A percentile compares a stretch with the other conserved stretches of the same genome.
These are phyloP conservation scores for Coffea canephora DNA, from an alignment of 257 asterid genomes.

Conservation along the genomic window DNA sequence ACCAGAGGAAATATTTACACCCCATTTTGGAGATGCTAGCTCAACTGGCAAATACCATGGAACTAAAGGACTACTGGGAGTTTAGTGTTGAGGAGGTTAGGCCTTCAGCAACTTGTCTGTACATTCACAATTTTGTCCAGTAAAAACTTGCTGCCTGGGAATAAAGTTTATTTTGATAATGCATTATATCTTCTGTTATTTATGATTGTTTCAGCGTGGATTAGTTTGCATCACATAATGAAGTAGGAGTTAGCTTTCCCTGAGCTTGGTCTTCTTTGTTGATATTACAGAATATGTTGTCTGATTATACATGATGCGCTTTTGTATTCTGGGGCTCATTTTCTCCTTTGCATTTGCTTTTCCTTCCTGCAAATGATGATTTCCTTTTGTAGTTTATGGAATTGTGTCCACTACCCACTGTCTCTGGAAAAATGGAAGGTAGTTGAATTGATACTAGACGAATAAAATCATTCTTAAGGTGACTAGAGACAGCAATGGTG, in stretches of 20 bases:
- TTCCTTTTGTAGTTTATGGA: not conserved
- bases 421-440: not conserved
- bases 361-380: not conserved
- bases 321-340: not conserved
- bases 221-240: not conserved
- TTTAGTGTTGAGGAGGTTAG: constrained; percentile 77
- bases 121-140: not conserved
- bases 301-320: not conserved
- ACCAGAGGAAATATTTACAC: constrained; percentile 41
- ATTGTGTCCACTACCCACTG: not conserved
- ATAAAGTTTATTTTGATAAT: not conserved
- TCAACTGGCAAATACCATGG: constrained; percentile 62
- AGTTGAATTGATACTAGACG: not conserved
- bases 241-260: not conserved
- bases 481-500: not conserved
- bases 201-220: not conserved
- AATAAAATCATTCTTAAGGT: too few species aligned
- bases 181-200: not conserved
- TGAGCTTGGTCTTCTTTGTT: not conserved
- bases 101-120: constrained; percentile 8
- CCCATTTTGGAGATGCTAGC: constrained; percentile 57
- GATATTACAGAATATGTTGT: not conserved
- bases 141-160: constrained; percentile 5
- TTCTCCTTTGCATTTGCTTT: not conserved
- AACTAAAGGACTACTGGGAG: constrained; percentile 76